Percentiles rank a stretch among this genome's conserved stretches.
These are phyloP conservation scores for Aciculosporium take DNA, from an alignment of 2,329 filamentous ascomycete species.

Conservation along the genomic window DNA sequence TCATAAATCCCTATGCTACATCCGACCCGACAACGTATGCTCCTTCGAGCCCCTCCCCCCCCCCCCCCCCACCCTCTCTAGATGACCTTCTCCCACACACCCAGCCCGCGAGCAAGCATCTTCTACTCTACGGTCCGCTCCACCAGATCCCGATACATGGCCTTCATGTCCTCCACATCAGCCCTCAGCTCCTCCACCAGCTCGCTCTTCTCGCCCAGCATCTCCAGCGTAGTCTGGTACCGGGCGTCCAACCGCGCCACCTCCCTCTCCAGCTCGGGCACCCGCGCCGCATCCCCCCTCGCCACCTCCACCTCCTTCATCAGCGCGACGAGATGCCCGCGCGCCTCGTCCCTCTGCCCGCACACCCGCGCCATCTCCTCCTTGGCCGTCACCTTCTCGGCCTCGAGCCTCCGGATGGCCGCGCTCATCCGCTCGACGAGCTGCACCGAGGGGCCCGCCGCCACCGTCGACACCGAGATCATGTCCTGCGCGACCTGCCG, in stretches of 20 bases:
- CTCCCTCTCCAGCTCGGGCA: slow-evolving; percentile 52
- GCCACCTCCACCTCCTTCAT: slow-evolving; percentile 77
- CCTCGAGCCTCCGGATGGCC: slow-evolving; percentile 78
- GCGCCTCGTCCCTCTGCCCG: slow-evolving; percentile 78
- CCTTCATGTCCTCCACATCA: slow-evolving; percentile 86
- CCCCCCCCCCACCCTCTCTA: no score
- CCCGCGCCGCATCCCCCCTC: slow-evolving; percentile 42
- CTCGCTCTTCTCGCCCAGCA: slow-evolving; percentile 96
- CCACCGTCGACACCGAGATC: slow-evolving; percentile 77
- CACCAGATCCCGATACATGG: slow-evolving; percentile 87
- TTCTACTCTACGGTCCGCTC: slow-evolving; percentile 62
- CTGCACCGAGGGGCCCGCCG: slow-evolving; percentile 83
- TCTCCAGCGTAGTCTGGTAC: slow-evolving; percentile 83
- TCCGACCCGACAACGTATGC: no score
- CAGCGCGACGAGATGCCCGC: slow-evolving; percentile 76
- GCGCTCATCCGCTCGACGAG: slow-evolving; percentile 93
- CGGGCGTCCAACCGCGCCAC: slow-evolving; percentile 56
- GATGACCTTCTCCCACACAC: no score
- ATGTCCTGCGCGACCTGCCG: slow-evolving; percentile 67
- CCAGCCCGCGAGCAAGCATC: background rate
- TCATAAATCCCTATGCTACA: no score
- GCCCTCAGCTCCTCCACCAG: slow-evolving; percentile 77
- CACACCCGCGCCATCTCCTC: slow-evolving; percentile 74
- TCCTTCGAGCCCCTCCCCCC: no score
- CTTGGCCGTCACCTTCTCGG: slow-evolving; percentile 74